These are phyloP conservation scores for Gnaphalium uliginosum DNA, from an alignment of 129 eudicot genomes.

Conservation along the genomic window DNA sequence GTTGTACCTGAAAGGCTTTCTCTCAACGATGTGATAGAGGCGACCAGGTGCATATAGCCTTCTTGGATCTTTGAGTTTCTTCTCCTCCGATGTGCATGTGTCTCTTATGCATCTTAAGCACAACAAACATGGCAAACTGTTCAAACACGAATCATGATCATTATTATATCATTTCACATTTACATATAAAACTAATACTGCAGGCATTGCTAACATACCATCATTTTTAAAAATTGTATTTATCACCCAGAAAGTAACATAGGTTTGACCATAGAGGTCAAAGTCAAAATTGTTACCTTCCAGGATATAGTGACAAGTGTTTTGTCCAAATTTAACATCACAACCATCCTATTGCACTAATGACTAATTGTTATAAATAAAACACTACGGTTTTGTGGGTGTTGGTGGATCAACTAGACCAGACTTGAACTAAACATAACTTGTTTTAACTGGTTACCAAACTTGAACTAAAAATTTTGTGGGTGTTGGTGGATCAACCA, in stretches of 20 bases:
- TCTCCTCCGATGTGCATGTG: conserved; percentile 74
- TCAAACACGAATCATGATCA: conserved; percentile 18
- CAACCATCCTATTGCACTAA: neutral
- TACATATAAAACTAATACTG: neutral
- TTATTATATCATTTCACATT: neutral
- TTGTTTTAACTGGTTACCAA: no score
- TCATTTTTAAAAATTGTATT: neutral
- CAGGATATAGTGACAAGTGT: neutral
- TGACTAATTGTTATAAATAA: neutral
- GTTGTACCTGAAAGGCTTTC: conserved; percentile 76
- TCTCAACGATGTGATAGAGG: conserved; percentile 85
- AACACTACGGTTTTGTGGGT: neutral
- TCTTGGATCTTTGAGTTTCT: conserved; percentile 78
- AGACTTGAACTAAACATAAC: neutral
- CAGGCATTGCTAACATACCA: neutral
- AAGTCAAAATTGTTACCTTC: neutral
- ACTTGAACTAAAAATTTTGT: neutral
- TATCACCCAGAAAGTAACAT: neutral
- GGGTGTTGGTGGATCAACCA: neutral
- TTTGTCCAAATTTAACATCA: neutral
- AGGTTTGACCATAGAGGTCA: neutral
- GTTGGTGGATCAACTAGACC: neutral
- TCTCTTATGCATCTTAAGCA: conserved; percentile 86
- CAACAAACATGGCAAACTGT: conserved; percentile 83
- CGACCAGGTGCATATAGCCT: conserved; percentile 93